Evolutionary conservation across 306 rosid genomes (phyloP).

Genomic region (Prunus padus): DNA sequence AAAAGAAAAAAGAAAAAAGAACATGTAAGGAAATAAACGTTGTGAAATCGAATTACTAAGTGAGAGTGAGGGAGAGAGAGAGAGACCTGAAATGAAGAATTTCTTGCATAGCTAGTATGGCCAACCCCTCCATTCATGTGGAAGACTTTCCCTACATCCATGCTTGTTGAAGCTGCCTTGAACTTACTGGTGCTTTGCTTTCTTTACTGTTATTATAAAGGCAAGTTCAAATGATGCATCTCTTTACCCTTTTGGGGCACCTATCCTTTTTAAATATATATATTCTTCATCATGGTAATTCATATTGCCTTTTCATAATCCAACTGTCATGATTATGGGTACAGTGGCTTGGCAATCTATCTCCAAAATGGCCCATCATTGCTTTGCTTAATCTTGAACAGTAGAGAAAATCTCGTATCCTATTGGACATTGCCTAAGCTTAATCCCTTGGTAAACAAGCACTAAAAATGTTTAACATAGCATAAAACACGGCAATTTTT

Average conservation of each 20-base stretch:
- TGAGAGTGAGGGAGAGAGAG: conserved; percentile 1
- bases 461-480: background rate
- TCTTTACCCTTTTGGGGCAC: background rate
- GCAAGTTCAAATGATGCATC: too few species aligned
- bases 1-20: background rate
- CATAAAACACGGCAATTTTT: too few species aligned
- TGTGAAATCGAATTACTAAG: background rate
- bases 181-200: conserved; percentile 22
- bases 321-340: conserved; percentile 23
- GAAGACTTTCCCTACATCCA: conserved; percentile 81
- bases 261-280: background rate
- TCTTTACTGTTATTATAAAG: background rate
- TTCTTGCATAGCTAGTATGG: conserved; percentile 82
- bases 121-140: conserved; percentile 90
- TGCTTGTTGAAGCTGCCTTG: conserved; percentile 10
- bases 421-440: background rate
- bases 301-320: conserved; percentile 19
- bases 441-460: background rate
- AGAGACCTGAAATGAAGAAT: conserved; percentile 75
- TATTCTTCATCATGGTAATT: conserved; percentile 25
- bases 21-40: conserved; percentile 1
- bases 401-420: too few species aligned
- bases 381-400: background rate
- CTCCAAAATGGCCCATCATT: background rate
- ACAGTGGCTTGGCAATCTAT: conserved; percentile 5